phyloP scores from a whole-genome alignment of 306 rosid genomes.

The Vachellia pachyceras region DNA sequence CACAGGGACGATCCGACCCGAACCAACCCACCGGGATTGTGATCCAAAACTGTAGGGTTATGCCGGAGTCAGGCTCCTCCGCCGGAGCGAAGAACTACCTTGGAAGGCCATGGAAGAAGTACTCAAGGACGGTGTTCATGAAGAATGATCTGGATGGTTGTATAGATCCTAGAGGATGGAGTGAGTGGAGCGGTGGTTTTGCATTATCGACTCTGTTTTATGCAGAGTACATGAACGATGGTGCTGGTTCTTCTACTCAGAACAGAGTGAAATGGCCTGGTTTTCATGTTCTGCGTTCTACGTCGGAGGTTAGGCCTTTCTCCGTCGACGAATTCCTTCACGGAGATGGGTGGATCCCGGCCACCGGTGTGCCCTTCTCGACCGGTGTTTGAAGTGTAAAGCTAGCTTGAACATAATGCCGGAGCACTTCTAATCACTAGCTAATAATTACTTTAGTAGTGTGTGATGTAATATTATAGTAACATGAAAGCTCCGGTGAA shows the following conservation, averaged over 20 bases:
- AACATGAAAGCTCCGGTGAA: too few relatives aligned
- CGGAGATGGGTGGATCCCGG: too few relatives aligned
- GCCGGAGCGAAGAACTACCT: conserved; percentile 39
- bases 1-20: conserved; percentile 58
- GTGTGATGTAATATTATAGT: too few relatives aligned
- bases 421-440: too few relatives aligned
- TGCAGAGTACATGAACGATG: conserved; percentile 67
- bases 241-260: conserved; percentile 54
- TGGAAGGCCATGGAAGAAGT: conserved; percentile 68
- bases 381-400: too few relatives aligned
- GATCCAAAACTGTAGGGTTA: conserved; percentile 45
- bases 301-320: conserved; percentile 49
- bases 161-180: too few relatives aligned
- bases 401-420: too few relatives aligned
- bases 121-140: too few relatives aligned
- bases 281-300: conserved; percentile 56
- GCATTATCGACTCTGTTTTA: conserved; percentile 61
- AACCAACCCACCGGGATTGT: conserved; percentile 48
- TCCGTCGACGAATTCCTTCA: conserved; percentile 43
- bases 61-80: conserved; percentile 30
- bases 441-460: too few relatives aligned
- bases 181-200: conserved; percentile 12
- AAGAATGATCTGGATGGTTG: too few relatives aligned
- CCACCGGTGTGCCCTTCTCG: too few relatives aligned
- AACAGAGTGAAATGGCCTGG: conserved; percentile 75